A percentile compares a stretch with the other conserved stretches of the same genome.
phyloP scores from a whole-genome alignment of 2,329 filamentous ascomycete genomes.

The Cytospora paraplurivora region DNA sequence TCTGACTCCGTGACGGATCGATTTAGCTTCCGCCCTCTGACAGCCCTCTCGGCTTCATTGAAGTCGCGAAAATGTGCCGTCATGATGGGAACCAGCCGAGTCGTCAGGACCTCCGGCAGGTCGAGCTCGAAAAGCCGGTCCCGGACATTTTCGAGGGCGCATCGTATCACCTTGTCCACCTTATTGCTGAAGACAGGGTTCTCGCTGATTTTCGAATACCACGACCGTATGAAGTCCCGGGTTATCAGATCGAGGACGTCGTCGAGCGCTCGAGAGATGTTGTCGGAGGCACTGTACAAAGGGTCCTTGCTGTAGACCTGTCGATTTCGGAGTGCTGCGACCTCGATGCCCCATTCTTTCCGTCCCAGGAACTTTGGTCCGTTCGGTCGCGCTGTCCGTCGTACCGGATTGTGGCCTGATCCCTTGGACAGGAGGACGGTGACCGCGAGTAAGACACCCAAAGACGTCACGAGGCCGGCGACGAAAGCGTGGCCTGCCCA shows the following conservation, averaged over 20 bases:
- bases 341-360: constrained; percentile 70
- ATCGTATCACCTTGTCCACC: constrained; percentile 78
- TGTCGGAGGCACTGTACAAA: constrained; percentile 74
- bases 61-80: constrained; percentile 90
- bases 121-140: constrained; percentile 76
- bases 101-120: constrained; percentile 79
- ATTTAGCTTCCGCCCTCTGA: constrained; percentile 85
- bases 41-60: constrained; percentile 82
- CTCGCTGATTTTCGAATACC: constrained; percentile 85
- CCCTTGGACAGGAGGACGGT: constrained; percentile 64
- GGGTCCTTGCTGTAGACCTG: constrained; percentile 68
- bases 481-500: constrained; percentile 85
- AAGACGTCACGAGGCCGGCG: constrained; percentile 62
- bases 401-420: constrained; percentile 43
- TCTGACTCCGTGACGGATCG: constrained; percentile 93
- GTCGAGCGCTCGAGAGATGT: constrained; percentile 80
- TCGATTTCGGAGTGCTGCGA: constrained; percentile 64
- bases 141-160: constrained; percentile 69
- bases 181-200: constrained; percentile 81
- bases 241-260: constrained; percentile 74
- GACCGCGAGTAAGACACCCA: constrained; percentile 58
- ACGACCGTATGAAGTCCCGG: constrained; percentile 82
- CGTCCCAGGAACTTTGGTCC: constrained; percentile 62
- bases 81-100: constrained; percentile 81
- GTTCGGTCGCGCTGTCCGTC: constrained; percentile 45